phyloP scores from a whole-genome alignment of 495 filamentous ascomycete species.

The Aspergillus sparsus region DNA sequence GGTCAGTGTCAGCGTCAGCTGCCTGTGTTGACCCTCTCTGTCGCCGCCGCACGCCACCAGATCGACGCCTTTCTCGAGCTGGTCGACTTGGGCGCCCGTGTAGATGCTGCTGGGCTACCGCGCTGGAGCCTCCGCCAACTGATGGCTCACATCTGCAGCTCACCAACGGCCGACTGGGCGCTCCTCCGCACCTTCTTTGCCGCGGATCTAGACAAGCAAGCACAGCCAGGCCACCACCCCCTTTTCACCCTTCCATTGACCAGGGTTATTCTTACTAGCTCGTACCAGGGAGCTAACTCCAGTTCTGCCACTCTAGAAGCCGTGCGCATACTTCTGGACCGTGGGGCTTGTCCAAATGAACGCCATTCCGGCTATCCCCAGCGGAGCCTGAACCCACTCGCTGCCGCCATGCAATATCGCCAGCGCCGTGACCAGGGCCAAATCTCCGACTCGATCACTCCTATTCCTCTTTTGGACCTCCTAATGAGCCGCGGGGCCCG shows the following conservation, averaged over 20 bases:
- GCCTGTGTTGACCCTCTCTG: background rate
- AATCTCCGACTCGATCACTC: background rate
- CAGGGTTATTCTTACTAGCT: background rate
- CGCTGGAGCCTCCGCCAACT: background rate
- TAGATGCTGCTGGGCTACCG: background rate
- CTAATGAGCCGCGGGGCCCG: background rate
- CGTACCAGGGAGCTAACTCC: background rate
- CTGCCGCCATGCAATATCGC: background rate
- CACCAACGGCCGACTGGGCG: background rate
- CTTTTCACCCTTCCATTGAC: background rate
- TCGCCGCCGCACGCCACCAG: background rate
- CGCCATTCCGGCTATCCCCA: background rate
- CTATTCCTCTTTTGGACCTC: background rate
- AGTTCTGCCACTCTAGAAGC: background rate
- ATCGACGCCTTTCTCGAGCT: background rate
- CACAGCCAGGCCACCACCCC: background rate
- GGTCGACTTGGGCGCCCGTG: background rate
- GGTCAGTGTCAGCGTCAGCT: no score
- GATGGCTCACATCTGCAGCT: background rate
- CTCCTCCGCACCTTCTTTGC: slow-evolving; percentile 5
- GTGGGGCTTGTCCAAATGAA: background rate
- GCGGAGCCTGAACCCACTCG: background rate
- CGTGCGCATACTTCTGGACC: background rate
- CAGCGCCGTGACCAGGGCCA: background rate
- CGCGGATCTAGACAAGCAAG: background rate